Base-by-base conservation (phyloP, 2,329 filamentous ascomycete genomes). In the Venturia aucupariae region DNA sequence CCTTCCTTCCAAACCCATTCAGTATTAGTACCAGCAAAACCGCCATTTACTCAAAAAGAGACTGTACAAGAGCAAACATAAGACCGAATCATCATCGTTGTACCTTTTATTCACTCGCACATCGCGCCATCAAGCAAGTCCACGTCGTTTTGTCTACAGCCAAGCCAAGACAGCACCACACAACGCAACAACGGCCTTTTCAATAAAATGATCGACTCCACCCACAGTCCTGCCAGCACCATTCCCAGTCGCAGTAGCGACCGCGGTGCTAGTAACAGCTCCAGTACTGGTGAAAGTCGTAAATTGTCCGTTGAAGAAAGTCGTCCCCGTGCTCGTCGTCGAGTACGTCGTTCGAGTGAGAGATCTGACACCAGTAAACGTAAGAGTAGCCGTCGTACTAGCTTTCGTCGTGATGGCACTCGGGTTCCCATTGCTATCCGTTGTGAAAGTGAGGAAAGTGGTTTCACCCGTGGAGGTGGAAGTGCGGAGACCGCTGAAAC, bases 401-500 rank as follows among this genome's bases (percentile, higher is more conserved):
- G 35, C 15, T 19, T 22, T n/a, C 13, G 59, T 60, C 11, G 38
- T 41, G 24, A 41, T 27, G 15, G 8, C 6, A 41, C 59, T 41
- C 22, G 59, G 35, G 38, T 44, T 60, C 7, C 59, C 59, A 60
- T 32, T 60, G 27, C 38, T 44, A 32, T 60, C 59, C 3, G 59
- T 60, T 8, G 59, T 41, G 38, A 44, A 41, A 24, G 24, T 30
- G 6, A 44, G 27, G 35, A 60, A 30, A 22, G 15, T 60, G 11
- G 41, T 44, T 41, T 27, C 7, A 24, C 59, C 59, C 3, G 59
- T 60, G 11, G 59, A 60, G 22, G 59, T 60, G 0, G 59, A 41
- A 15, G 59, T 60, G 35, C 59, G 35, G 13, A 41, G 59, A n/a
- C 59, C 59, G 22, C n/a, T 27, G 22, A 60, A 60, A 8, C 59